phyloP scores from a whole-genome alignment of 305 asterid species.

The Euphrasia arctica region DNA sequence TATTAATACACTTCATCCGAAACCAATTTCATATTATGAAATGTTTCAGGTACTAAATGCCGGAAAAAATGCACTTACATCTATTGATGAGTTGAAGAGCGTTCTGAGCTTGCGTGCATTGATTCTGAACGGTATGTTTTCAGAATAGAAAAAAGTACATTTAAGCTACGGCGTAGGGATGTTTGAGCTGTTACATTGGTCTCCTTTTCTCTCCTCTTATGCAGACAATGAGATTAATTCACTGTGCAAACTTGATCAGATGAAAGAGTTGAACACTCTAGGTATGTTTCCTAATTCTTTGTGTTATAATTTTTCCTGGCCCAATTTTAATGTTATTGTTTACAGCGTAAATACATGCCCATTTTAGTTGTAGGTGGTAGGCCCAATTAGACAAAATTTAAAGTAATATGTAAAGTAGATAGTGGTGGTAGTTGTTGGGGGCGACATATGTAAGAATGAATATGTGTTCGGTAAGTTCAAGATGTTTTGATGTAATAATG shows the following conservation, averaged over 20 bases:
- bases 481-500: too few species aligned
- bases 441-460: too few species aligned
- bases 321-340: not conserved
- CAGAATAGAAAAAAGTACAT: slow-evolving; percentile 11
- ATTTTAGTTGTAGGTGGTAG: too few species aligned
- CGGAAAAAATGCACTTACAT: slow-evolving; percentile 82
- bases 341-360: not conserved
- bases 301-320: slow-evolving; percentile 10
- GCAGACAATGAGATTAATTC: slow-evolving; percentile 77
- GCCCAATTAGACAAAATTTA: too few species aligned
- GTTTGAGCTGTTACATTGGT: not conserved
- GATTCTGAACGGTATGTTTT: slow-evolving; percentile 73
- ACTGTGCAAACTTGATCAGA: slow-evolving; percentile 76
- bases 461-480: too few species aligned
- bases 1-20: slow-evolving; percentile 1
- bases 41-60: slow-evolving; percentile 73
- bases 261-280: slow-evolving; percentile 86
- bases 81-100: slow-evolving; percentile 66
- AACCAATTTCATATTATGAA: not conserved
- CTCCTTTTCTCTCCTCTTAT: slow-evolving; percentile 16
- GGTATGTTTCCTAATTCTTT: slow-evolving; percentile 36
- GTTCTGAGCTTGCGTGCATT: slow-evolving; percentile 72
- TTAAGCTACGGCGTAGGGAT: not conserved
- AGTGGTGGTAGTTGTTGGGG: too few species aligned
- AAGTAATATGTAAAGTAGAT: too few species aligned